These are phyloP conservation scores for Kwoniella dejecticola DNA, from an alignment of 768 basidiomycete species.

Conservation along the genomic window DNA sequence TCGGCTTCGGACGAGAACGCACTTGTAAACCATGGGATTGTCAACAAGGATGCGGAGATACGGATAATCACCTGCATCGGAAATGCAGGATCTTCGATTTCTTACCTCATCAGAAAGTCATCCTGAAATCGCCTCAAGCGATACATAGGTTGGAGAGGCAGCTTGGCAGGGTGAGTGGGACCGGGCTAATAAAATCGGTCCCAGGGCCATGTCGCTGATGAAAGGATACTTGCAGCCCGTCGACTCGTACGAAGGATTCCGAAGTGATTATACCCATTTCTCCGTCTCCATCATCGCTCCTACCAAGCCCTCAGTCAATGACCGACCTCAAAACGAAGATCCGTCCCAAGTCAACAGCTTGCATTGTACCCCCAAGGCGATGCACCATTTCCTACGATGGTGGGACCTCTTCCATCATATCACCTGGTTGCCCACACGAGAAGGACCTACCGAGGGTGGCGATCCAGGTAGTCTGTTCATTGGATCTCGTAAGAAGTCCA, in stretches of 20 bases:
- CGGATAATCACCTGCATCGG: constrained; percentile 65
- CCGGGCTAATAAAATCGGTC: background rate
- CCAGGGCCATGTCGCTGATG: background rate
- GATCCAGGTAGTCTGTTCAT: constrained; percentile 68
- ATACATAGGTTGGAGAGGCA: constrained; percentile 24
- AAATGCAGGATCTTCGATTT: constrained; percentile 78
- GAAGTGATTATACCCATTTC: constrained; percentile 90
- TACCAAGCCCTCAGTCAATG: constrained; percentile 41
- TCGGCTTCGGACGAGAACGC: constrained; percentile 79
- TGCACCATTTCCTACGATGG: constrained; percentile 91
- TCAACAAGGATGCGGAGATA: constrained; percentile 59
- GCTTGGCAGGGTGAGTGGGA: constrained; percentile 38
- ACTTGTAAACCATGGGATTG: constrained; percentile 73
- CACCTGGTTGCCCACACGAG: constrained; percentile 79
- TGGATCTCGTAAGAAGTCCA: constrained; percentile 66
- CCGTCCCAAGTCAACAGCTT: constrained; percentile 63
- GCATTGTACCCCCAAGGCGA: constrained; percentile 80
- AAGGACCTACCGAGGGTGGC: constrained; percentile 58
- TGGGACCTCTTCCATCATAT: constrained; percentile 77
- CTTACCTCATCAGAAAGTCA: constrained; percentile 74
- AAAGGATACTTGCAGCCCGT: constrained; percentile 21
- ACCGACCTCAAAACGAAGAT: constrained; percentile 15
- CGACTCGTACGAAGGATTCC: constrained; percentile 84
- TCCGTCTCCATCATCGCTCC: constrained; percentile 80
- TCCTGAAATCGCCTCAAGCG: constrained; percentile 58